Evolutionary conservation across 805 yeast genomes (phyloP), one percentile per base, ranked within the genome.

Genomic region (Scheffersomyces spartinae): DNA sequence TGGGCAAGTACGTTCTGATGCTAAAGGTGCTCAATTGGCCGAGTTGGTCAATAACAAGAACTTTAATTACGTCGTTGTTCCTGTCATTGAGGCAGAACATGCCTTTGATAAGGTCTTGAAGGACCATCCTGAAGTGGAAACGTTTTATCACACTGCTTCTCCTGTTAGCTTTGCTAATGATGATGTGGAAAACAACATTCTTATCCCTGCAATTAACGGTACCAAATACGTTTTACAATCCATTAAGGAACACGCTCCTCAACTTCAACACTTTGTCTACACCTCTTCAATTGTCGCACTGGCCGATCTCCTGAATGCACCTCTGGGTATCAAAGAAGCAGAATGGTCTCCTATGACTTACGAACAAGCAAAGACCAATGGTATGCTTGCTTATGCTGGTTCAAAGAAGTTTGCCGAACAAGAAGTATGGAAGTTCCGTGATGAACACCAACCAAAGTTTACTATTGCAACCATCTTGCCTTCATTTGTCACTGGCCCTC

Each of bases 1-100:
- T 17, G 69, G 68, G 6, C 50, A 68, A 12, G 68, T 62, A 9
- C 53, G 73, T 32, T 44, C 60, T 1, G 42, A 45, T 20, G 48
- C 36, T 9, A 55, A 61, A 36, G 64, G 60, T 13, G 52, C 43
- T 5, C 31, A 32, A 17, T 41, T 61, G 30, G 33, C 34, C 12
- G 27, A 22, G 27, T 21, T 23, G 24, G 15, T 25, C 17, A 26
- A 30, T n/a, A 25, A 27, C 20, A 27, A 26, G 11, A 26, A 28
- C 6, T 47, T 39, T 18, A 22, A 25, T 3, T 52, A 50, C 27
- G 47, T 23, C 15, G 34, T 51, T 6, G 49, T 52, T 18, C 29
- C 39, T 2, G 49, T 39, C 24, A 29, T 50, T 15, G 36, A 29
- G 9, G 17, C 25, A 4, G 30, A 24, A 3, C 46, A 40, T 7